Percentiles rank a stretch among this genome's conserved stretches.
Conservation (phyloP, 306 rosid genomes). For the Ormosia emarginata region DNA sequence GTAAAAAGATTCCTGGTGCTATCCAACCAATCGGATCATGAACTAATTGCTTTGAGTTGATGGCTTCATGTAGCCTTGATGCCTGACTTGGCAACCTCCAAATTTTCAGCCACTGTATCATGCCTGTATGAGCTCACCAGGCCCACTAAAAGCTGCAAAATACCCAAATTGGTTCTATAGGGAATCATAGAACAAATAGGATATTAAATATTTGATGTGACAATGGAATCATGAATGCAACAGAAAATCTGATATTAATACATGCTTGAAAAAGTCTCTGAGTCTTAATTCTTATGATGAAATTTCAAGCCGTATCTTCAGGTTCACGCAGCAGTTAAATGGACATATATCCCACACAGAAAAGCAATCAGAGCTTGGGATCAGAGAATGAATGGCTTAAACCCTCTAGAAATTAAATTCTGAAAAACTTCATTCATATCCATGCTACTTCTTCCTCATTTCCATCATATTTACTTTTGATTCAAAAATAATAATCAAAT, state of each 20-base stretch:
- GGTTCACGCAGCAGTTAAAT: too few relatives aligned
- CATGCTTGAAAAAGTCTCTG: background rate
- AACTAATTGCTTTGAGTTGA: slow-evolving; percentile 43
- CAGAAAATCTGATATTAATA: background rate
- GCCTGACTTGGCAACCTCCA: slow-evolving; percentile 38
- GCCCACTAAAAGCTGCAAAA: slow-evolving; percentile 52
- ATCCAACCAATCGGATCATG: slow-evolving; percentile 43
- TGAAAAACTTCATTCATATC: too few relatives aligned
- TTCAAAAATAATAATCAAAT: too few relatives aligned
- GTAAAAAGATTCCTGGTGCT: slow-evolving; percentile 54
- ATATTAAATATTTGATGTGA: background rate
- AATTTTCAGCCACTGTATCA: slow-evolving; percentile 47
- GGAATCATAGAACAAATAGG: background rate
- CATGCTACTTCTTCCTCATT: too few relatives aligned
- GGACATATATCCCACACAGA: too few relatives aligned
- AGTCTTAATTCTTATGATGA: background rate
- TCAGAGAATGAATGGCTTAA: too few relatives aligned
- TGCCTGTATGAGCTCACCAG: slow-evolving; percentile 64
- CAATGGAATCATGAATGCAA: background rate
- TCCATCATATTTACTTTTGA: too few relatives aligned
- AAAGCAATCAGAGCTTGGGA: too few relatives aligned
- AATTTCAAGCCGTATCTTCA: too few relatives aligned
- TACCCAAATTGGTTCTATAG: background rate
- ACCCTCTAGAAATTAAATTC: too few relatives aligned
- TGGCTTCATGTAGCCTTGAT: slow-evolving; percentile 43